Percentiles rank a stretch among this genome's conserved stretches.
phyloP scores from a whole-genome alignment of 2,329 filamentous ascomycete species.

The Trichocomaceae sp. region DNA sequence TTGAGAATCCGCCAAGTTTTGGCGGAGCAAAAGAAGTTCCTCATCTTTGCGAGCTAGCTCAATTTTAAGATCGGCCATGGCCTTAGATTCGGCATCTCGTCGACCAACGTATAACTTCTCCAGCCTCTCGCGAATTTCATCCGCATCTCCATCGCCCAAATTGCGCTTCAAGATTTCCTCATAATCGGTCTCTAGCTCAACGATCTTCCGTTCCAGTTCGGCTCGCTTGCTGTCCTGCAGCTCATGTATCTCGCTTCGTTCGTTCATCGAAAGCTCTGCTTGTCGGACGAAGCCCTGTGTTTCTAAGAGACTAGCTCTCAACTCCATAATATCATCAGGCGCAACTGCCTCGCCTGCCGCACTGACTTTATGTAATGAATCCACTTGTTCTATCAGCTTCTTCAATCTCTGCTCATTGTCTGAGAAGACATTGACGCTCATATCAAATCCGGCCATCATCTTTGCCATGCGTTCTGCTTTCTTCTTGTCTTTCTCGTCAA shows the following conservation, averaged over 20 bases:
- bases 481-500: constrained; percentile 97
- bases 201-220: constrained; percentile 70
- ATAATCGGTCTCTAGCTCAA: constrained; percentile 71
- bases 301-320: constrained; percentile 74
- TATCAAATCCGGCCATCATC: constrained; percentile 99
- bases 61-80: constrained; percentile 68
- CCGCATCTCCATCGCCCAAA: constrained; percentile 68
- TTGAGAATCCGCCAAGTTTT: constrained; percentile 67
- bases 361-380: constrained; percentile 69
- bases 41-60: constrained; percentile 71
- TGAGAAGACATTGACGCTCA: constrained; percentile 87
- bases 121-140: constrained; percentile 74
- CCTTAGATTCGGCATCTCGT: constrained; percentile 64
- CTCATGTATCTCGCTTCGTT: constrained; percentile 57
- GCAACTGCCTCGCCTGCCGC: constrained; percentile 70
- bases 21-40: constrained; percentile 75
- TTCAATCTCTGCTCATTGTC: constrained; percentile 83
- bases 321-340: constrained; percentile 69
- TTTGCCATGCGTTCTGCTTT: constrained; percentile 99
- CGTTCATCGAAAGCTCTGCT: constrained; percentile 78
- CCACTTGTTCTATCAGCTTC: constrained; percentile 75
- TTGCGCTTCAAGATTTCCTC: constrained; percentile 75
- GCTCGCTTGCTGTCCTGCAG: constrained; percentile 59
- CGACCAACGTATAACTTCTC: constrained; percentile 70
- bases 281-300: constrained; percentile 90